Evolutionary conservation across 148 eudicot genomes (phyloP).

Genomic region (Vaccinium corymbosum): DNA sequence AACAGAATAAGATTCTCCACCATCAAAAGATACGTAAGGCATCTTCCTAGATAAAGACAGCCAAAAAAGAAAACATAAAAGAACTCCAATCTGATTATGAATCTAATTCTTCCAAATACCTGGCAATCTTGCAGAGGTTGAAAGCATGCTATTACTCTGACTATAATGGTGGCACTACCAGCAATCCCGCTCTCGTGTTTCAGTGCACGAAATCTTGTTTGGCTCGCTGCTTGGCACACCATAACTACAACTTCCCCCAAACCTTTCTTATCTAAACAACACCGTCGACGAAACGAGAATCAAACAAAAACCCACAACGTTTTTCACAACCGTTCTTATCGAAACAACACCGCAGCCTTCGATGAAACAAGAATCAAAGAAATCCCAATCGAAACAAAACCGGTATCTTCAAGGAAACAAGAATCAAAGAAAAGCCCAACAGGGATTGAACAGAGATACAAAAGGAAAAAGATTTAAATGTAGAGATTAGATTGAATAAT

Average conservation of each 20-base stretch:
- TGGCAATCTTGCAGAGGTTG: constrained; percentile 94
- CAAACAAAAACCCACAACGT: constrained; percentile 15
- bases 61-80: not conserved
- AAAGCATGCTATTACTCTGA: constrained; percentile 95
- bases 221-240: constrained; percentile 98
- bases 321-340: not conserved
- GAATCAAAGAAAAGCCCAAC: not conserved
- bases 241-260: constrained; percentile 66
- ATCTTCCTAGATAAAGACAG: not conserved
- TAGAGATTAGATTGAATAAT: not conserved
- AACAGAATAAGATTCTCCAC: constrained; percentile 16
- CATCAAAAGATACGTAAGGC: not conserved
- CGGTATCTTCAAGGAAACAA: not conserved
- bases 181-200: constrained; percentile 88
- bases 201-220: constrained; percentile 90
- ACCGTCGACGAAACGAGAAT: constrained; percentile 4
- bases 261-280: constrained; percentile 9
- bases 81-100: not conserved
- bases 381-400: not conserved
- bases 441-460: not conserved
- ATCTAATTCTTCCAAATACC: constrained; percentile 28
- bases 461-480: not conserved
- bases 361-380: not conserved
- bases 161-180: constrained; percentile 79
- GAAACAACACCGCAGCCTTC: not conserved